A percentile compares a stretch with the other conserved stretches of the same genome.
Evolutionary conservation across 805 yeast species (phyloP).

Genomic region (Starmerella khaoyaiensis): DNA sequence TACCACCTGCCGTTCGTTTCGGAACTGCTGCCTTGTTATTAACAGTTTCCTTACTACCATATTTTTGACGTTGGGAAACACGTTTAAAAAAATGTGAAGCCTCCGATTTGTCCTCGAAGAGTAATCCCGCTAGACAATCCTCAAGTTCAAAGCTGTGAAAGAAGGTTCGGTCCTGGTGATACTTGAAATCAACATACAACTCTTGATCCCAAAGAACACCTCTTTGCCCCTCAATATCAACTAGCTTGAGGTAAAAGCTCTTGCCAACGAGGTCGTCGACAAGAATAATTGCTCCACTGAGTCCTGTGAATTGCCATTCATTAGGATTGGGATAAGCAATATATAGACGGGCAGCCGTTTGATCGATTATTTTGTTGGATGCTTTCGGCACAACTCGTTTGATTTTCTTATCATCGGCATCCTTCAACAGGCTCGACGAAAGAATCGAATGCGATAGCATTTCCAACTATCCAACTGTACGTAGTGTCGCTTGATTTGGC

Average conservation of each 20-base stretch:
- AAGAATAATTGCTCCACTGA: constrained; percentile 72
- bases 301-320: constrained; percentile 77
- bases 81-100: constrained; percentile 77
- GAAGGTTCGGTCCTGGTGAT: constrained; percentile 86
- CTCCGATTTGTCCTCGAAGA: constrained; percentile 80
- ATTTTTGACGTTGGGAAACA: constrained; percentile 59
- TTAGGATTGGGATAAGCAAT: constrained; percentile 76
- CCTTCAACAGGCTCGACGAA: constrained; percentile 22
- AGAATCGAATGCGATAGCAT: constrained; percentile 18
- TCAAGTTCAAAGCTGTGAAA: constrained; percentile 92
- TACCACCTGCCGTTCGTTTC: constrained; percentile 10
- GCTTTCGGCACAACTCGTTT: constrained; percentile 82
- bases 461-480: no score
- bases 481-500: no score
- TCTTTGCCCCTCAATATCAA: constrained; percentile 64
- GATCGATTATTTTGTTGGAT: constrained; percentile 75
- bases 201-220: constrained; percentile 98
- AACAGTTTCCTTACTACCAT: constrained; percentile 75
- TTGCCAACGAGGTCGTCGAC: constrained; percentile 92
- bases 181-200: constrained; percentile 71
- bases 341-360: constrained; percentile 78
- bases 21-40: constrained; percentile 83
- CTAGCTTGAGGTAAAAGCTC: constrained; percentile 78
- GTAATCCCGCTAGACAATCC: constrained; percentile 71
- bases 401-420: constrained; percentile 72